Conservation (phyloP, 306 rosid species). For the Dalbergia cultrata region DNA sequence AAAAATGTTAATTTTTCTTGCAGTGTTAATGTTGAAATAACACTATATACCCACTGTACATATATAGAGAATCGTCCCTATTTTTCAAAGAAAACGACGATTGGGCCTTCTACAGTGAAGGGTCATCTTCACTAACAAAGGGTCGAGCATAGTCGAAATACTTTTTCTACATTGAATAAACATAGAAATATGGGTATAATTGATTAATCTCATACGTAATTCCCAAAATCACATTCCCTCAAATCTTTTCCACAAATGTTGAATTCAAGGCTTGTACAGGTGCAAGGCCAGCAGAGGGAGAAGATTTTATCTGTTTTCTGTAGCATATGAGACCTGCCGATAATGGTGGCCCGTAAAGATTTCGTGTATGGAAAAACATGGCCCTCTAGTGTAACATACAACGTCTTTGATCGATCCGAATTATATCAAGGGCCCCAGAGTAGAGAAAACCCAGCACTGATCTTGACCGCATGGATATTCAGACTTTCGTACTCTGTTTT, state of each 20-base stretch:
- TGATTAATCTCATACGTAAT: not conserved
- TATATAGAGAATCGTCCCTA: too few relatives aligned
- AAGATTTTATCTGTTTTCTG: not conserved
- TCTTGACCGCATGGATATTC: not conserved
- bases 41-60: too few relatives aligned
- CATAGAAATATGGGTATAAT: not conserved
- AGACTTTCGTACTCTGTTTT: not conserved
- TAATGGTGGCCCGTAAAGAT: conserved; percentile 40
- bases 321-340: not conserved
- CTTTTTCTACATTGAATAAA: too few relatives aligned
- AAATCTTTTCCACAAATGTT: not conserved
- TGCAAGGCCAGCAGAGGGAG: not conserved
- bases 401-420: conserved; percentile 18
- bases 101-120: too few relatives aligned
- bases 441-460: conserved; percentile 8
- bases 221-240: not conserved
- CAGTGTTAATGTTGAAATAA: too few relatives aligned
- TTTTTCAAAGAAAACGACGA: too few relatives aligned
- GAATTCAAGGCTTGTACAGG: not conserved
- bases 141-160: too few relatives aligned
- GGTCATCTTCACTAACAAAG: too few relatives aligned
- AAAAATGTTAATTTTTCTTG: too few relatives aligned
- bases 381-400: conserved; percentile 10
- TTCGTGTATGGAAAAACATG: not conserved
- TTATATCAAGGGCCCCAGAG: conserved; percentile 33